These are phyloP conservation scores for Schwanniomyces pseudopolymorphus DNA, from an alignment of 805 yeast species.

Conservation along the genomic window DNA sequence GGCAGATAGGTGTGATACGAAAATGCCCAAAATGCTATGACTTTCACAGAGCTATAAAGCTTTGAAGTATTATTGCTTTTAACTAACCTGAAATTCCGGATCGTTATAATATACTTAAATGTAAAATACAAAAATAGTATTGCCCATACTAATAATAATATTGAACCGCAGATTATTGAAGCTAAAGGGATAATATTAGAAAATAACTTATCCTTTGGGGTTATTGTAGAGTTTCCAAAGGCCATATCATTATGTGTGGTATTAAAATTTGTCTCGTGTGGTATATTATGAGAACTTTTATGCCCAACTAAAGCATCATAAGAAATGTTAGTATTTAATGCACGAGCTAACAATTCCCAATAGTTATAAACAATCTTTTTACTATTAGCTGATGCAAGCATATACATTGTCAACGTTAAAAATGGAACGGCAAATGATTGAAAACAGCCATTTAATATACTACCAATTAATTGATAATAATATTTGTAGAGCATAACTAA, in stretches of 20 bases:
- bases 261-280: background rate
- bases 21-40: constrained; percentile 47
- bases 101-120: constrained; percentile 25
- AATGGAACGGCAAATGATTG: constrained; percentile 43
- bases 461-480: constrained; percentile 29
- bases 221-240: background rate
- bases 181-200: constrained; percentile 10
- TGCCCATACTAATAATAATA: constrained; percentile 27
- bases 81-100: constrained; percentile 15
- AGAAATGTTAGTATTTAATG: constrained; percentile 23
- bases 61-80: constrained; percentile 21
- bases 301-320: constrained; percentile 16
- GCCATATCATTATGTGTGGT: background rate
- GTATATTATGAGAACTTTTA: background rate
- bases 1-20: constrained; percentile 47
- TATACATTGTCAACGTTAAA: constrained; percentile 36
- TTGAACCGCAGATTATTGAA: constrained; percentile 29
- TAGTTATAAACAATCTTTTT: constrained; percentile 10
- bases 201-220: background rate
- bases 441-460: constrained; percentile 29
- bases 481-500: constrained; percentile 14
- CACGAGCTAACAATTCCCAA: constrained; percentile 15
- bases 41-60: constrained; percentile 48
- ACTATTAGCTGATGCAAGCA: constrained; percentile 24
- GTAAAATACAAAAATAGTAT: constrained; percentile 18